Percentiles rank a stretch among this genome's conserved stretches.
Evolutionary conservation across 1,139 yeast species (phyloP).

Genomic region (Ogataea hybrid): DNA sequence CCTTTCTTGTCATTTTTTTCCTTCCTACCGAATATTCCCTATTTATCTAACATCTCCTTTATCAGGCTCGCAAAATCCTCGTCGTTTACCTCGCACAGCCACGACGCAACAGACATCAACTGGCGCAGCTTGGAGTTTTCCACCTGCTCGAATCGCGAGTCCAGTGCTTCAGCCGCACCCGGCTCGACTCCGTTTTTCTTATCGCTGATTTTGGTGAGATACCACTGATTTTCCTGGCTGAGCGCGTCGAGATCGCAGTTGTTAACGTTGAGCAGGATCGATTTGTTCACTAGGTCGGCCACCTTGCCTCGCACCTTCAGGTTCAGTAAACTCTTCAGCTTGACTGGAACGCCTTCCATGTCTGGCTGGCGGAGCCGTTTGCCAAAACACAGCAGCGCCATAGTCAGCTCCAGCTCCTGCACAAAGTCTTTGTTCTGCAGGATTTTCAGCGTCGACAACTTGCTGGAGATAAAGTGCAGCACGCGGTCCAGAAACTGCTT

Average conservation of each 20-base stretch:
- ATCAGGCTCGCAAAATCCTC: neutral
- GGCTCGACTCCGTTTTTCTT: constrained; percentile 1
- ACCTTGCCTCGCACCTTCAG: constrained; percentile 55
- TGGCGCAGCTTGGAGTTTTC: constrained; percentile 3
- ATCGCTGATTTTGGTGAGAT: constrained; percentile 12
- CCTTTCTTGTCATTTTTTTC: constrained; percentile 9
- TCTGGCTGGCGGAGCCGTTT: constrained; percentile 24
- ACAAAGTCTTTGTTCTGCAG: constrained; percentile 48
- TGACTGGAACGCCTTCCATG: constrained; percentile 45
- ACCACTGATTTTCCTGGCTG: constrained; percentile 11
- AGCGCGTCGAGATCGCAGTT: constrained; percentile 22
- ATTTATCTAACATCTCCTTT: neutral
- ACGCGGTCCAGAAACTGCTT: constrained; percentile 52
- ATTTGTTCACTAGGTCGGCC: constrained; percentile 55
- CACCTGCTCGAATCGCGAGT: constrained; percentile 2
- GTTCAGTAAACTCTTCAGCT: constrained; percentile 50
- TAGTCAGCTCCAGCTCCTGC: constrained; percentile 65
- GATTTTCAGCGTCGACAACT: constrained; percentile 54
- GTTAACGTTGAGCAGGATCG: constrained; percentile 28
- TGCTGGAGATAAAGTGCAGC: constrained; percentile 59
- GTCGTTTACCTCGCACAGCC: constrained; percentile 3
- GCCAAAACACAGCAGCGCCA: constrained; percentile 61
- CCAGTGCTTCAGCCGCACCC: constrained; percentile 5
- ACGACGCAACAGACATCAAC: constrained; percentile 3
- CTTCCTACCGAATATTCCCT: constrained; percentile 4